Evolutionary conservation across 805 yeast genomes (phyloP).

Genomic region (Schwanniomyces occidentalis): DNA sequence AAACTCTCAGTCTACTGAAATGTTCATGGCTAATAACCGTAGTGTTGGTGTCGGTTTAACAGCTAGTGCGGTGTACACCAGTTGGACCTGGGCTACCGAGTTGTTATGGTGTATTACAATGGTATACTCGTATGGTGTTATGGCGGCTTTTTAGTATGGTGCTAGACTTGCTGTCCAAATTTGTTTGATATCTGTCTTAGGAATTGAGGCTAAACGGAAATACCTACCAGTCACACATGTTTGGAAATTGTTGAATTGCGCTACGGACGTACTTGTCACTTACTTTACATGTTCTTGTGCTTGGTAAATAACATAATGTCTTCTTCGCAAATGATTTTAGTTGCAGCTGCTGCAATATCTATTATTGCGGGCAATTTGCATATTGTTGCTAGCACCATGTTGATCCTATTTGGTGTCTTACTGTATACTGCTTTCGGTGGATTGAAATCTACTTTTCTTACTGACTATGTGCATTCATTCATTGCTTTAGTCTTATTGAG

Average conservation of each 20-base stretch:
- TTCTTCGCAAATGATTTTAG: slow-evolving; percentile 27
- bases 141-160: slow-evolving; percentile 23
- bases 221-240: slow-evolving; percentile 29
- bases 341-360: slow-evolving; percentile 28
- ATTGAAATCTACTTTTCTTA: slow-evolving; percentile 49
- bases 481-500: slow-evolving; percentile 25
- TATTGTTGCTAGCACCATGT: slow-evolving; percentile 27
- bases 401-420: slow-evolving; percentile 39
- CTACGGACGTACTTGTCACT: slow-evolving; percentile 24
- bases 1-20: slow-evolving; percentile 26
- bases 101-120: slow-evolving; percentile 24
- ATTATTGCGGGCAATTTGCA: slow-evolving; percentile 28
- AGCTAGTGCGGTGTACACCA: slow-evolving; percentile 24
- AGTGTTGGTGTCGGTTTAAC: slow-evolving; percentile 21
- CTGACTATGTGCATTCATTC: slow-evolving; percentile 41
- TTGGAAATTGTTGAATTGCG: slow-evolving; percentile 29
- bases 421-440: slow-evolving; percentile 53
- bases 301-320: slow-evolving; percentile 25
- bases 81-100: slow-evolving; percentile 33
- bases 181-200: slow-evolving; percentile 23
- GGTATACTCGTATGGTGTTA: slow-evolving; percentile 26
- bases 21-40: slow-evolving; percentile 28
- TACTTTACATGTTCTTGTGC: slow-evolving; percentile 24
- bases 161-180: slow-evolving; percentile 29
- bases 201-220: slow-evolving; percentile 27